Base-by-base conservation (phyloP, 2,329 filamentous ascomycete genomes). In the Stagonosporopsis rhizophila region DNA sequence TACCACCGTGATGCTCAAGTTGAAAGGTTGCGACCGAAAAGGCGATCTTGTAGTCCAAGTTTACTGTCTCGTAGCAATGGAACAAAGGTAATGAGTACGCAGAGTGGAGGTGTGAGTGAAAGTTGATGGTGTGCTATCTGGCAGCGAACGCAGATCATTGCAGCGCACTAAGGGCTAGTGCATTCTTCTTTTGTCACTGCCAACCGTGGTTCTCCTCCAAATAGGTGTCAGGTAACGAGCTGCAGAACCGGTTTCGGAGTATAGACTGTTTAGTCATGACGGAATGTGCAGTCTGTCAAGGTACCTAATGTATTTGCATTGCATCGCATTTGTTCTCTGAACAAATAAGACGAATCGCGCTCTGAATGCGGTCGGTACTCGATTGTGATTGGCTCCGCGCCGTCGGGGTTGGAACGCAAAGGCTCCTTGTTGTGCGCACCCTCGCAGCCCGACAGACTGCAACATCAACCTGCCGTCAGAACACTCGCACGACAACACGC, bases 401-500 rank as follows among this genome's bases (percentile, higher is more conserved):
- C 28, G 37, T 39, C 44, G 40, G 44, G 44, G 32, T 47, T 49
- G 23, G 11, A 22, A 34, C 25, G 50, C 34, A 48, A 56, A 50
- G 48, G 52, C 44, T 22, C 61, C 56, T 60, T 60, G 60, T 56
- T 38, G 41, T 28, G 52, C 51, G 39, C 59, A 51, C 59, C 45
- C 55, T 61, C 59, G 48, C 58, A 59, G 58, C 56, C 52, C 51
- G 56, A 60, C 53, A 59, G 55, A 53, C 58, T 51, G 56, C 56
- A 38, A 30, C 32, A 48, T 56, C 46, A 52, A 35, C 40, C 50
- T 42, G 38, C 49, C 49, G 41, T 58, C 55, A 40, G 8, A 32
- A 42, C 20, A 28, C 40, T 62, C 38, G 58, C 64, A 67, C 67
- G 55, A 59, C 41, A 46, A 66, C 66, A 58, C 50, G 22, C 50